Percentiles rank a stretch among this genome's conserved stretches.
Conservation (phyloP, 805 yeast species). For the Yamadazyma tumulicola region DNA sequence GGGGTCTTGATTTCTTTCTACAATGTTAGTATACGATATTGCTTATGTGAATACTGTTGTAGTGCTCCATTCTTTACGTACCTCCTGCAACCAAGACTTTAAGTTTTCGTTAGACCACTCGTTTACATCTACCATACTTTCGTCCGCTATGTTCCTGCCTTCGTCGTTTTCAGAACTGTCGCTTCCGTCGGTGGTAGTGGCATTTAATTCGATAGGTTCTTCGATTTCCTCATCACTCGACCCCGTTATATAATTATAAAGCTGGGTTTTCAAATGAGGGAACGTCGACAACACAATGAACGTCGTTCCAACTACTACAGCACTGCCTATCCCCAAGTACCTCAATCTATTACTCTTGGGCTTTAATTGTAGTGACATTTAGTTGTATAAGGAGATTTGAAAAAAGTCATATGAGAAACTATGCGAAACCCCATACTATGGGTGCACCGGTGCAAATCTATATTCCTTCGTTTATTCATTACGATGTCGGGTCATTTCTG, state of each 20-base stretch:
- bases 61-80: constrained; percentile 29
- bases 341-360: constrained; percentile 12
- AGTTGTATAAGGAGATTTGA: too few species aligned
- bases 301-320: constrained; percentile 41
- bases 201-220: constrained; percentile 20
- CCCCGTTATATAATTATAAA: constrained; percentile 22
- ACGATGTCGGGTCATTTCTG: too few species aligned
- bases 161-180: constrained; percentile 8
- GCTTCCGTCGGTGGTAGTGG: constrained; percentile 7
- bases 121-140: constrained; percentile 24
- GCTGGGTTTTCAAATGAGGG: constrained; percentile 43
- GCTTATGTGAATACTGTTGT: neutral
- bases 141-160: constrained; percentile 14
- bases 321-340: constrained; percentile 32
- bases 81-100: constrained; percentile 34
- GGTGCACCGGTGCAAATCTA: too few species aligned
- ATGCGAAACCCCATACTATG: too few species aligned
- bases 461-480: too few species aligned
- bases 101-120: constrained; percentile 36
- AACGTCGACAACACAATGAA: constrained; percentile 42
- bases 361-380: constrained; percentile 13
- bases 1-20: constrained; percentile 48
- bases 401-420: neutral
- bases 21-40: constrained; percentile 6
- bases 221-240: constrained; percentile 14